Conservation (phyloP, 352 stramenopile genomes). For the Globisporangium abappressorium region DNA sequence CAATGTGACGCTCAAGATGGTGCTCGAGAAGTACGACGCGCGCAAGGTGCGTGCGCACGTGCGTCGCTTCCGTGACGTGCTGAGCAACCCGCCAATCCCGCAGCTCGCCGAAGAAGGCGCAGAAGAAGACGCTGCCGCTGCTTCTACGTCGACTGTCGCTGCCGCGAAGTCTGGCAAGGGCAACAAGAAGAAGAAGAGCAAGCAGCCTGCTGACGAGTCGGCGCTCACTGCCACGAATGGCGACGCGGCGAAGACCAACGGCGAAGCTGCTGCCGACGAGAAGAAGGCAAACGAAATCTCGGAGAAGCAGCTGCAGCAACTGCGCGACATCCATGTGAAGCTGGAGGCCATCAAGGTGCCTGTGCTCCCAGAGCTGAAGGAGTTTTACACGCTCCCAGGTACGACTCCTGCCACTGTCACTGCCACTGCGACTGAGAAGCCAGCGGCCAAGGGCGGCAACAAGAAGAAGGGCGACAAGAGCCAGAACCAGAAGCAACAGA, state of each 20-base stretch:
- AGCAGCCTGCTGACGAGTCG: slow-evolving; percentile 4
- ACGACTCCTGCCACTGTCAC: slow-evolving; percentile 13
- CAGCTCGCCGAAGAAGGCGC: slow-evolving; percentile 24
- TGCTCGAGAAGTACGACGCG: slow-evolving; percentile 86
- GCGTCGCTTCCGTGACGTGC: slow-evolving; percentile 78
- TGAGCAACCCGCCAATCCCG: slow-evolving; percentile 82
- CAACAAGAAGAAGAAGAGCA: slow-evolving; percentile 26
- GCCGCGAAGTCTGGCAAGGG: slow-evolving; percentile 19
- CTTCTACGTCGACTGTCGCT: background rate
- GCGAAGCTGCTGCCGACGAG: slow-evolving; percentile 27
- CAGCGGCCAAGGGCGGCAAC: slow-evolving; percentile 18
- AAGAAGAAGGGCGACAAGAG: slow-evolving; percentile 33
- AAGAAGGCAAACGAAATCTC: slow-evolving; percentile 73
- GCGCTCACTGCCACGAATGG: slow-evolving; percentile 7
- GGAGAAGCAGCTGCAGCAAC: slow-evolving; percentile 74
- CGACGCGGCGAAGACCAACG: background rate
- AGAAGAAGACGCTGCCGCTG: background rate
- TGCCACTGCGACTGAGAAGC: slow-evolving; percentile 24
- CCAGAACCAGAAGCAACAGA: slow-evolving; percentile 32
- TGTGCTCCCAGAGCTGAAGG: slow-evolving; percentile 48
- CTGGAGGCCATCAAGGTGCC: slow-evolving; percentile 75
- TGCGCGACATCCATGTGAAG: slow-evolving; percentile 83
- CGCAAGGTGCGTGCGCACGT: slow-evolving; percentile 82
- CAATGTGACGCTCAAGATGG: slow-evolving; percentile 65
- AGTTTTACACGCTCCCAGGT: slow-evolving; percentile 66